Base-by-base conservation (phyloP, 768 basidiomycete genomes). In the Rhizopogon vesiculosus region DNA sequence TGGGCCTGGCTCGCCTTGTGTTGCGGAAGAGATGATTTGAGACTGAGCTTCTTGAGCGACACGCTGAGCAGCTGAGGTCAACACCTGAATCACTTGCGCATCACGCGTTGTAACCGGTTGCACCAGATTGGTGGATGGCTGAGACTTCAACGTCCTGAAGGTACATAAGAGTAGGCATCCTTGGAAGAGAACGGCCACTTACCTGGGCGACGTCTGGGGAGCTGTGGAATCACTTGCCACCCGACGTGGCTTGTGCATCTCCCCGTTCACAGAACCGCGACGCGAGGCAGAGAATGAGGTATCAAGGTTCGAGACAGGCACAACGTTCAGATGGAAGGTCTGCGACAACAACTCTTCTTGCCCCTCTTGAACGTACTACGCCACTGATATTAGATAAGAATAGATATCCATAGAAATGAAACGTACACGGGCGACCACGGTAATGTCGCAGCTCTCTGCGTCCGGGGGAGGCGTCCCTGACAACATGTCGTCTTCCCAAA, bases 401-500 rank as follows among this genome's bases (percentile, higher is more conserved):
- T 38, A 19, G 19, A 49, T 6, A 13, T 49, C 33, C 35, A 53
- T 10, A 56, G 41, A 46, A 28, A 48, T 28, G 59, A 56, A 28
- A 72, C 81, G 55, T 65, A 93, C 91, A 74, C 83, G 82, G 13
- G 91, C 93, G 51, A 86, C 78, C 25, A 84, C 85, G 15, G 84
- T 86, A 57, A 96, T 81, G 50, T 87, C 83, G 63, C 86, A 85
- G 50, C 81, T 85, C 64, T 86, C 83, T 35, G 91, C 86, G 57
- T 90, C 87, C 38, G 83, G 76, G 41, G 86, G 81, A 16, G 93
- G 93, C 40, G 85, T 82, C 22, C 96, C 96, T 35, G 84, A 83
- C 18, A 98, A 76, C 50, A 85, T 82, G 58, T 92, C 90, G 49
- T 85, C 84, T 61, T 88, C 86, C 94, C 95, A 98, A 13, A 77